These are phyloP conservation scores for Oryza nivara DNA, from an alignment of 176 grass and related monocot species.

Conservation along the genomic window DNA sequence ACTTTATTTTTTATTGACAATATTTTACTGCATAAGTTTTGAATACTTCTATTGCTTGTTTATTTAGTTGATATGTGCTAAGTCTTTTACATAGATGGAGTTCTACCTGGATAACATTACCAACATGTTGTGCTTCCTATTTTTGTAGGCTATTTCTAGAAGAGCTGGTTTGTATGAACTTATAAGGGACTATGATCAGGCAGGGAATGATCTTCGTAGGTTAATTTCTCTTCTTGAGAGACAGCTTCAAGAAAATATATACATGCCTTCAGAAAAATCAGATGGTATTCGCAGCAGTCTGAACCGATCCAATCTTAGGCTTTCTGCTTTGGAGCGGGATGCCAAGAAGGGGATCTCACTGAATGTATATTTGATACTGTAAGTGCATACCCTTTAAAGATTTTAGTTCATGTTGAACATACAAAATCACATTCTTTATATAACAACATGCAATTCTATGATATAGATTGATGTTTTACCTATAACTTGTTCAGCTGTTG, in stretches of 20 bases:
- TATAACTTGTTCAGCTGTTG: slow-evolving; percentile 13
- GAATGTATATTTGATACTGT: slow-evolving; percentile 90
- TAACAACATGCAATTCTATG: background rate
- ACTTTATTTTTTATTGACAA: background rate
- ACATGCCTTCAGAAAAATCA: slow-evolving; percentile 41
- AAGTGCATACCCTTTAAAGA: slow-evolving; percentile 48
- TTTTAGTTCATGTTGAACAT: slow-evolving; percentile 25
- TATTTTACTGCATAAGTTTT: slow-evolving; percentile 17
- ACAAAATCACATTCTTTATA: slow-evolving; percentile 12
- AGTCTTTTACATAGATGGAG: slow-evolving; percentile 4
- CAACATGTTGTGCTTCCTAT: slow-evolving; percentile 29
- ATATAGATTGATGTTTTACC: slow-evolving; percentile 5
- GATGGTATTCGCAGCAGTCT: slow-evolving; percentile 53
- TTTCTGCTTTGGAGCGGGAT: slow-evolving; percentile 65
- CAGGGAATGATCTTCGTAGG: slow-evolving; percentile 68
- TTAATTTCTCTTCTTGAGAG: slow-evolving; percentile 81
- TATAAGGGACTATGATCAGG: slow-evolving; percentile 81
- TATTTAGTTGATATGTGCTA: background rate
- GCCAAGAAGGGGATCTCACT: slow-evolving; percentile 60
- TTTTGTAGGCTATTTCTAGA: slow-evolving; percentile 83
- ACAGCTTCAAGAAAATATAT: slow-evolving; percentile 65
- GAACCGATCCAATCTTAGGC: slow-evolving; percentile 53
- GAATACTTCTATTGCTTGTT: slow-evolving; percentile 18
- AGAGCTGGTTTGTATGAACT: slow-evolving; percentile 82
- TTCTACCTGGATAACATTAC: slow-evolving; percentile 5